phyloP scores from a whole-genome alignment of 495 filamentous ascomycete species.

The Platismatia glauca region DNA sequence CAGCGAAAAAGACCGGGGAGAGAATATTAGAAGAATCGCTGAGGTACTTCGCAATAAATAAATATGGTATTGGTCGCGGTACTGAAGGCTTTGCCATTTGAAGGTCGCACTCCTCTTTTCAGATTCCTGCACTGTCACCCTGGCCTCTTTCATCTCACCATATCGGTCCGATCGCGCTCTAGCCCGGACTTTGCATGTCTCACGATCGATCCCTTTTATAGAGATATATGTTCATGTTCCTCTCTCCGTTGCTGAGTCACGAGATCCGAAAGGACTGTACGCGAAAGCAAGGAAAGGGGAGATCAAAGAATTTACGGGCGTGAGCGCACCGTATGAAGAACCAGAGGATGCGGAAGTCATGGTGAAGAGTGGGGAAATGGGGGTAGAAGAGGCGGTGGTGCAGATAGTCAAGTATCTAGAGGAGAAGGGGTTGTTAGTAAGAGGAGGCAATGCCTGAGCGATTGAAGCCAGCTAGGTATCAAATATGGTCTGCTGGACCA shows the following conservation, averaged over 20 bases:
- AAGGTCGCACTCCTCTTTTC: slow-evolving; percentile 93
- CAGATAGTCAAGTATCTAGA: slow-evolving; percentile 77
- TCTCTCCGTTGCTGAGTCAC: slow-evolving; percentile 80
- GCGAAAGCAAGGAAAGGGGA: slow-evolving; percentile 89
- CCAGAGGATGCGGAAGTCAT: slow-evolving; percentile 79
- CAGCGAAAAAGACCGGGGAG: slow-evolving; percentile 82
- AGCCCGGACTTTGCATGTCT: slow-evolving; percentile 69
- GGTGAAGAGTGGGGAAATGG: slow-evolving; percentile 65
- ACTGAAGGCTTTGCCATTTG: neutral
- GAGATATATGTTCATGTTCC: slow-evolving; percentile 88
- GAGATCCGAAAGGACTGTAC: slow-evolving; percentile 95
- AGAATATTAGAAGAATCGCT: slow-evolving; percentile 93
- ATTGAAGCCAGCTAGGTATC: neutral
- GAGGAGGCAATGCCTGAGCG: neutral
- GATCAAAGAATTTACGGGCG: slow-evolving; percentile 96
- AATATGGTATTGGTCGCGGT: neutral
- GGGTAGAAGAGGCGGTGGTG: slow-evolving; percentile 74
- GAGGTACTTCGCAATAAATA: slow-evolving; percentile 44
- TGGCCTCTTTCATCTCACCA: slow-evolving; percentile 95
- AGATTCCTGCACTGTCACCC: slow-evolving; percentile 73
- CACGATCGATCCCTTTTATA: slow-evolving; percentile 67
- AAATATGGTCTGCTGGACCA: neutral
- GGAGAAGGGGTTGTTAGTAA: slow-evolving; percentile 45
- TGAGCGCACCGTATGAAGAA: slow-evolving; percentile 84
- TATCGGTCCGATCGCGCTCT: slow-evolving; percentile 77